phyloP scores from a whole-genome alignment of 352 stramenopile species.

The Globisporangium uncinulatum region DNA sequence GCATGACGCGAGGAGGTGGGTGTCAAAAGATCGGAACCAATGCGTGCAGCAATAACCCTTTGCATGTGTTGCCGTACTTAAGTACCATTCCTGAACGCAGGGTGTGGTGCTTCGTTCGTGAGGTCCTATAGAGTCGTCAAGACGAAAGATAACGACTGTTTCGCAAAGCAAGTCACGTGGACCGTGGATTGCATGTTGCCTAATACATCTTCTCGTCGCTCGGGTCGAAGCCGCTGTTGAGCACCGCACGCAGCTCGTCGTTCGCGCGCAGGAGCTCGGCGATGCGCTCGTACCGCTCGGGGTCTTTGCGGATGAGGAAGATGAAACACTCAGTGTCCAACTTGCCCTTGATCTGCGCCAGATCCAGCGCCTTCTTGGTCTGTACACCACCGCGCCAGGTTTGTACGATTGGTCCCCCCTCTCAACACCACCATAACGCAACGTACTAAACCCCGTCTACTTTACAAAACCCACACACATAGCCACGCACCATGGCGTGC shows the following conservation, averaged over 20 bases:
- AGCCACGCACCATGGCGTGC: conserved; percentile 59
- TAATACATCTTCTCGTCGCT: conserved; percentile 87
- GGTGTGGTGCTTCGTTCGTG: too few relatives aligned
- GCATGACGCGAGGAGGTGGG: too few relatives aligned
- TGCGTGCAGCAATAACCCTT: too few relatives aligned
- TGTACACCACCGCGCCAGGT: conserved; percentile 9
- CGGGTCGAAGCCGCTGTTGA: conserved; percentile 87
- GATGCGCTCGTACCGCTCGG: conserved; percentile 76
- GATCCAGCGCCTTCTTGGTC: conserved; percentile 84
- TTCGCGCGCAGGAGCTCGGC: conserved; percentile 79
- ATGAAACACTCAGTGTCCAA: conserved; percentile 87
- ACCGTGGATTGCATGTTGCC: too few relatives aligned
- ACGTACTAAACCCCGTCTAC: neutral
- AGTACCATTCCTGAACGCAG: too few relatives aligned
- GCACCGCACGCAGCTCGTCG: conserved; percentile 77
- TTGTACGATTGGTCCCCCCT: neutral
- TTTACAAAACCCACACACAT: neutral
- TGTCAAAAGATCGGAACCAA: too few relatives aligned
- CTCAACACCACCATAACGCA: neutral
- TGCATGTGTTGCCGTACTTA: too few relatives aligned
- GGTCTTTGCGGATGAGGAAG: conserved; percentile 85
- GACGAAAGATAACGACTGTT: too few relatives aligned
- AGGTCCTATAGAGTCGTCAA: too few relatives aligned
- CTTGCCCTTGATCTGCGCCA: conserved; percentile 79
- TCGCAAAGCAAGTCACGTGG: too few relatives aligned